Base-by-base conservation (phyloP, 805 yeast genomes). In the Candida boleticola region DNA sequence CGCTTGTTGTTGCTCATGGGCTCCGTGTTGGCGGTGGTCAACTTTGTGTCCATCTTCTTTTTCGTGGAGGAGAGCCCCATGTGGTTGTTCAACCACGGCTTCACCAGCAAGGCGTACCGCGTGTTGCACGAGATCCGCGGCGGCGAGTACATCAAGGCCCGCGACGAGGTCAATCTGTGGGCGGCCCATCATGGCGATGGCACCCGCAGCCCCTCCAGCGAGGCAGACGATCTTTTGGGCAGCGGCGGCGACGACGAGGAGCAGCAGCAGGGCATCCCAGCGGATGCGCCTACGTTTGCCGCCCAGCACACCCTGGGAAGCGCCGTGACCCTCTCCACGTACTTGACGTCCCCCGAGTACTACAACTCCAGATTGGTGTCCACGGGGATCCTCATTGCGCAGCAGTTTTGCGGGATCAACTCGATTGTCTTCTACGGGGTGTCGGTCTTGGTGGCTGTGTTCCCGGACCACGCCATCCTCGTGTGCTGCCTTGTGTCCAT, bases 351-450 rank as follows among this genome's bases (percentile, higher is more conserved):
- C 14, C 64, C 77, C 0, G 71, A 62, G 34, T 89, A 77, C 62
- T 60, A 65, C 26, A 77, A 76, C 40, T 81, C 93, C 3, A 70
- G 82, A 37, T 53, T 76, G 16, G 84, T 82, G 0, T 85, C 89
- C 7, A 79, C 89, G 0, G 79, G 84, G 2, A 74, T 89, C 14
- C 77, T 90, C 71, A 66, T 83, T 17, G 83, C 90, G 14, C 99
- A 93, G 66, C 99, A 93, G 61, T 79, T 92, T 44, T 82, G 89
- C 52, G 99, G 99, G 26, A 87, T 93, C 58, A 93, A 93, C 61
- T 81, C 96, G 1, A 89, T 93, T 45, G 80, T 93, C 17, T 88
- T 92, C 58, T 93, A 92, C 60, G 99, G 99, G 3, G 97, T 92
- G 4, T 79, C 87, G 11, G 85, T 92, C 1, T 69, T 93, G 39